Evolutionary conservation across 306 rosid genomes (phyloP).

Genomic region (Vachellia collinsii): DNA sequence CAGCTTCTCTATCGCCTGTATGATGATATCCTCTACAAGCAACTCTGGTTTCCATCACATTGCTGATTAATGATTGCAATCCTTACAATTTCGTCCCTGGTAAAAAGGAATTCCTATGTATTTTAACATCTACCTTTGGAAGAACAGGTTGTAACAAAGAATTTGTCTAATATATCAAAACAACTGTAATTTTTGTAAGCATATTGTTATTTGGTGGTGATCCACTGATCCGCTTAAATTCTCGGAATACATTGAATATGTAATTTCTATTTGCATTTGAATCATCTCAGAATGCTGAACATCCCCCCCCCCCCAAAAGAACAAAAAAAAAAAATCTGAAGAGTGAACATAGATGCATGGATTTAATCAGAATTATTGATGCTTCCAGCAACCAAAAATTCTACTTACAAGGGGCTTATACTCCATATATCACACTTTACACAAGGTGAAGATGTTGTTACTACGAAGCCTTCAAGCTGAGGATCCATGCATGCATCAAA

Average conservation of each 20-base stretch:
- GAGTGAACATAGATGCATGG: too few species aligned
- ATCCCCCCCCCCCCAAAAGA: too few species aligned
- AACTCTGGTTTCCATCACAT: constrained; percentile 10
- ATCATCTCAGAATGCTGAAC: not conserved
- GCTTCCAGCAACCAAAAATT: too few species aligned
- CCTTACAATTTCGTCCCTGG: constrained; percentile 11
- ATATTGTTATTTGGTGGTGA: not conserved
- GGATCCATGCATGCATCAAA: not conserved
- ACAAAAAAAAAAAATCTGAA: too few species aligned
- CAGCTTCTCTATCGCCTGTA: constrained; percentile 29
- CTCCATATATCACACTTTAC: not conserved
- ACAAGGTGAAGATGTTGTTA: not conserved
- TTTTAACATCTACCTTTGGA: constrained; percentile 22
- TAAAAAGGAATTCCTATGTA: constrained; percentile 11
- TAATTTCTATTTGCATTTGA: constrained; percentile 1
- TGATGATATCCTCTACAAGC: constrained; percentile 7
- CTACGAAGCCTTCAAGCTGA: not conserved
- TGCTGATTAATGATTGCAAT: not conserved
- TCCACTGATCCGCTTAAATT: not conserved
- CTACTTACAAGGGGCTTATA: not conserved
- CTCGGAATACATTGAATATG: not conserved
- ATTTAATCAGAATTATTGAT: too few species aligned
- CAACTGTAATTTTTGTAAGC: not conserved
- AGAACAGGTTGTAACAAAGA: constrained; percentile 28
- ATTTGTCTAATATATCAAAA: constrained; percentile 26